phyloP scores from a whole-genome alignment of 495 filamentous ascomycete species.

The Neurospora discreta region DNA sequence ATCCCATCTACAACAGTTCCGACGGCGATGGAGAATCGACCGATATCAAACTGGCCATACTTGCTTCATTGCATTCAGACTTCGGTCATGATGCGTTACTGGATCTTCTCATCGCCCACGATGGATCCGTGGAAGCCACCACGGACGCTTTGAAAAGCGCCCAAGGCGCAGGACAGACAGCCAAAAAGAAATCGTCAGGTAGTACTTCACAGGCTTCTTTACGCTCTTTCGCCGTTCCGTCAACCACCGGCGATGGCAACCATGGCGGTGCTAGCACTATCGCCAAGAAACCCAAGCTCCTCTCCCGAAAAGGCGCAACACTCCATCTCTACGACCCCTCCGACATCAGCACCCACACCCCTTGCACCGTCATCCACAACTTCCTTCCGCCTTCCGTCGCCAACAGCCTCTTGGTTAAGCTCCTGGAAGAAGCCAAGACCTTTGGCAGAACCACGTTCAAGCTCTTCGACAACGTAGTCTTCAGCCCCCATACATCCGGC shows the following conservation, averaged over 20 bases:
- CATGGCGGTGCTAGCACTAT: slow-evolving; percentile 6
- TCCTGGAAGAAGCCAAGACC: slow-evolving; percentile 63
- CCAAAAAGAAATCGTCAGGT: slow-evolving; percentile 19
- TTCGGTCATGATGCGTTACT: slow-evolving; percentile 55
- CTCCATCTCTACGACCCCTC: slow-evolving; percentile 69
- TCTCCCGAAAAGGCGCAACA: slow-evolving; percentile 69
- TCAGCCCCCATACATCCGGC: slow-evolving; percentile 66
- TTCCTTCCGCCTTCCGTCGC: slow-evolving; percentile 67
- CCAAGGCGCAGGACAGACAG: background rate
- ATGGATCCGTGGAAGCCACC: slow-evolving; percentile 63
- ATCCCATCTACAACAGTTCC: background rate
- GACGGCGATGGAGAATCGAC: slow-evolving; percentile 55
- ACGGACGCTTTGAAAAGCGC: slow-evolving; percentile 36
- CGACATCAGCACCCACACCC: slow-evolving; percentile 69
- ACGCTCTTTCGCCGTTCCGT: slow-evolving; percentile 31
- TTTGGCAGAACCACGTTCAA: slow-evolving; percentile 68
- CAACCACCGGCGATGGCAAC: slow-evolving; percentile 22
- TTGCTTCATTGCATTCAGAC: slow-evolving; percentile 62
- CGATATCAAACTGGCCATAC: slow-evolving; percentile 75
- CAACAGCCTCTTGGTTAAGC: slow-evolving; percentile 58
- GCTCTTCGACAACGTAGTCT: slow-evolving; percentile 74
- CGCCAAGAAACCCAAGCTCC: slow-evolving; percentile 32
- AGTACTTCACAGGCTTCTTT: slow-evolving; percentile 47
- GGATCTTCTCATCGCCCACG: slow-evolving; percentile 63
- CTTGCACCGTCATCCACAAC: slow-evolving; percentile 85